These are phyloP conservation scores for apple (Malus domestica) DNA, from an alignment of 306 rosid species.

Conservation along the genomic window ASM211411v1 NC_041795.1:20166501-20167000, in stretches of 20 bases:
- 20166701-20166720: not conserved
- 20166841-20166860: slow-evolving; percentile 17
- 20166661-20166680: slow-evolving; percentile 21
- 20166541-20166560: too few species aligned
- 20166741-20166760: not conserved
- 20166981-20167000: not conserved
- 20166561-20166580: not conserved
- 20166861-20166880: slow-evolving; percentile 15
- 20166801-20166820: slow-evolving; percentile 9
- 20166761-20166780: not conserved
- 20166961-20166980: not conserved
- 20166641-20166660: slow-evolving; percentile 25
- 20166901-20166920: slow-evolving; percentile 11
- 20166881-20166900: slow-evolving; percentile 15
- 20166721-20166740: slow-evolving; percentile 3
- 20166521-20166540: not conserved
- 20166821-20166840: slow-evolving; percentile 4
- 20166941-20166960: not conserved
- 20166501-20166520: not conserved
- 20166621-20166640: slow-evolving; percentile 37
- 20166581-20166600: not conserved
- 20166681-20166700: not conserved
- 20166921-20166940: slow-evolving; percentile 23
- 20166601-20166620: not conserved
- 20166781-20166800: slow-evolving; percentile 1